phyloP scores from a whole-genome alignment of 352 stramenopile species.

The Globisporangium solare region DNA sequence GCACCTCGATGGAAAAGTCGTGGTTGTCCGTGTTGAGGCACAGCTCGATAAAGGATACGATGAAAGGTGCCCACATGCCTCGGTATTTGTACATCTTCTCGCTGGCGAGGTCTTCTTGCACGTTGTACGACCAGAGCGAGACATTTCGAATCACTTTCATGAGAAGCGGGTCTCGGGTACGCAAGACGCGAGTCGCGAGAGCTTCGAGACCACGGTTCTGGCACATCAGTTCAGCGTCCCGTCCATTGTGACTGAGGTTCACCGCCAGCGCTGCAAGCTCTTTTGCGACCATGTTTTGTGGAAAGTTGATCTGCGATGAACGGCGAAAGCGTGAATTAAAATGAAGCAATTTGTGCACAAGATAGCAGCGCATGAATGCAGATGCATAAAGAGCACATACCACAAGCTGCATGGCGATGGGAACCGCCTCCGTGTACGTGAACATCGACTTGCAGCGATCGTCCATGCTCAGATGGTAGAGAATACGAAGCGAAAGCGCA shows the following conservation, averaged over 20 bases:
- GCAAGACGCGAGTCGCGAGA: conserved; percentile 85
- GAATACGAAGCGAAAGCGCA: conserved; percentile 80
- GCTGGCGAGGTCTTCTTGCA: conserved; percentile 85
- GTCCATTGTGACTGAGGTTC: conserved; percentile 90
- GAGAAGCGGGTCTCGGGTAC: conserved; percentile 88
- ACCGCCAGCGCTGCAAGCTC: conserved; percentile 93
- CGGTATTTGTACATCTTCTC: conserved; percentile 90
- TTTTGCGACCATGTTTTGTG: conserved; percentile 88
- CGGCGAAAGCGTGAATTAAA: background rate
- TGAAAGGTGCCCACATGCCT: conserved; percentile 89
- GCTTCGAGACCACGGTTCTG: conserved; percentile 85
- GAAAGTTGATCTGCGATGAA: conserved; percentile 82
- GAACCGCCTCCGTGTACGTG: conserved; percentile 92
- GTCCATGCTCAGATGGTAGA: conserved; percentile 95
- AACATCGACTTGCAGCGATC: conserved; percentile 95
- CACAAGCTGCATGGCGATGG: conserved; percentile 92
- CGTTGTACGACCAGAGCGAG: conserved; percentile 87
- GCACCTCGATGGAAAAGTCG: conserved; percentile 91
- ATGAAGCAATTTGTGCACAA: background rate
- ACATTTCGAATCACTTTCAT: conserved; percentile 94
- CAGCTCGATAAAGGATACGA: conserved; percentile 88
- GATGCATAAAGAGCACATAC: conserved; percentile 12
- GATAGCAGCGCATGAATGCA: background rate
- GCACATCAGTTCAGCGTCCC: conserved; percentile 90
- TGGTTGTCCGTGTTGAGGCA: conserved; percentile 85